Evolutionary conservation across 2,329 filamentous ascomycete species (phyloP).

Genomic region (Stagonosporopsis chrysanthemi): DNA sequence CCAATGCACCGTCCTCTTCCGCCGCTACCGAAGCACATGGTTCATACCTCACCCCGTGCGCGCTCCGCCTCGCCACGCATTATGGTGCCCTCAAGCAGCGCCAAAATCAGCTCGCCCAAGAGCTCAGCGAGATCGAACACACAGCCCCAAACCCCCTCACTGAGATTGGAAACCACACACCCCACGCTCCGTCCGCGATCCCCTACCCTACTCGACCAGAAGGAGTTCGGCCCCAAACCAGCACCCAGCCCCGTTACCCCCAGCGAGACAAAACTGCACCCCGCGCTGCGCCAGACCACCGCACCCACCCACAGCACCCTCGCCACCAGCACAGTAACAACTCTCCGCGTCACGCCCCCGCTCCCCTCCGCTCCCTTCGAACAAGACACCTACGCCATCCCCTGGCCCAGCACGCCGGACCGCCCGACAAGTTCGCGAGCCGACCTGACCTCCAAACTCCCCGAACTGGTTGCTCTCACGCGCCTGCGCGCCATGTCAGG

Average conservation of each 20-base stretch:
- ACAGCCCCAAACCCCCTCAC: constrained; percentile 10
- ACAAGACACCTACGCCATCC: constrained; percentile 15
- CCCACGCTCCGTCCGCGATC: constrained; percentile 25
- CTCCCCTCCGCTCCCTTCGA: constrained; percentile 12
- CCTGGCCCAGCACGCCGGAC: constrained; percentile 24
- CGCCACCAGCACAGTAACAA: constrained; percentile 2
- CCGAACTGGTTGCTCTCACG: constrained; percentile 5
- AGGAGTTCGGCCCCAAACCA: constrained; percentile 14
- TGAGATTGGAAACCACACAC: constrained; percentile 24
- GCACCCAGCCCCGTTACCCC: constrained; percentile 11
- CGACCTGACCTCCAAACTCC: background rate
- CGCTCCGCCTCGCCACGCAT: constrained; percentile 29
- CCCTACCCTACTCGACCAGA: constrained; percentile 19
- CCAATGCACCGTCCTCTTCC: constrained; percentile 35
- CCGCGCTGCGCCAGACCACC: constrained; percentile 21
- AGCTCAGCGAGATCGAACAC: constrained; percentile 9
- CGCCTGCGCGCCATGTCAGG: constrained; percentile 16
- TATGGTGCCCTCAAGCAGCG: constrained; percentile 7
- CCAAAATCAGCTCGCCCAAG: constrained; percentile 6
- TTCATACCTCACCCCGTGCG: constrained; percentile 20
- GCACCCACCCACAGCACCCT: background rate
- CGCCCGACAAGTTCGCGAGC: constrained; percentile 14
- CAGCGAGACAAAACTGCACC: constrained; percentile 23
- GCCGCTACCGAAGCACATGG: constrained; percentile 30
- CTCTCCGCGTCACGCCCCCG: constrained; percentile 9